These are phyloP conservation scores for Cladosporium austrohemisphaericum DNA, from an alignment of 2,329 filamentous ascomycete genomes.

Conservation along the genomic window DNA sequence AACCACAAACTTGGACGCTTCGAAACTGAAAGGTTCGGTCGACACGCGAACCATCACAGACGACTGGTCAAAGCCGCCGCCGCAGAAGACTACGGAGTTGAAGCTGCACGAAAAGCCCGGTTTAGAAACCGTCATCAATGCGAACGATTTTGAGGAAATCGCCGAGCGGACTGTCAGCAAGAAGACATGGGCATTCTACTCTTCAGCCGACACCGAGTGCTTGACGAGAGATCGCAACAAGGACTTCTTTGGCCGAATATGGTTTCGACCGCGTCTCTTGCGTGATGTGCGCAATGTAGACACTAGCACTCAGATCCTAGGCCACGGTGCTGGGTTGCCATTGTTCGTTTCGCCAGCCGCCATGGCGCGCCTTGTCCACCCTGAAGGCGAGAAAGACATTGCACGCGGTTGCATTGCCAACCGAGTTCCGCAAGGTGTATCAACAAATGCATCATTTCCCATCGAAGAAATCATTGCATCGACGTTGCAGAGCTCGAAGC, in stretches of 20 bases:
- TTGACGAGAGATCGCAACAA: constrained; percentile 44
- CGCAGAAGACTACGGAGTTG: constrained; percentile 29
- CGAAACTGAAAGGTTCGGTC: constrained; percentile 37
- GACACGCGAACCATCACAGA: constrained; percentile 27
- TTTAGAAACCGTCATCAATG: constrained; percentile 44
- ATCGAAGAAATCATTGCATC: constrained; percentile 28
- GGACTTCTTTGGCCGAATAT: constrained; percentile 43
- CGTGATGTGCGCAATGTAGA: constrained; percentile 36
- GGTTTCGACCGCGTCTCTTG: constrained; percentile 46
- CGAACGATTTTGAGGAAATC: constrained; percentile 45
- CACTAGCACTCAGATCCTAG: constrained; percentile 35
- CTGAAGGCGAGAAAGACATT: constrained; percentile 37
- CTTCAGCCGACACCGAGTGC: constrained; percentile 50
- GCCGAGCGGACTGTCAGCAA: constrained; percentile 35
- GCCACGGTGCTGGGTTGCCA: constrained; percentile 32
- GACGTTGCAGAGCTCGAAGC: constrained; percentile 24
- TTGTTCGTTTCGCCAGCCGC: constrained; percentile 38
- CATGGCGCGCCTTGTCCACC: constrained; percentile 36
- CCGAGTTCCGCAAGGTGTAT: constrained; percentile 30
- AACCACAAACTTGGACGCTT: constrained; percentile 40
- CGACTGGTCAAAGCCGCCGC: constrained; percentile 30
- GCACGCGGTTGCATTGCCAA: constrained; percentile 29
- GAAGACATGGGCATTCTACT: constrained; percentile 46
- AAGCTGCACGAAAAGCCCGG: constrained; percentile 41
- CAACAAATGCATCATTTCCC: constrained; percentile 33